Conservation (phyloP, 305 asterid species). For the Fraxinus nigra region DNA sequence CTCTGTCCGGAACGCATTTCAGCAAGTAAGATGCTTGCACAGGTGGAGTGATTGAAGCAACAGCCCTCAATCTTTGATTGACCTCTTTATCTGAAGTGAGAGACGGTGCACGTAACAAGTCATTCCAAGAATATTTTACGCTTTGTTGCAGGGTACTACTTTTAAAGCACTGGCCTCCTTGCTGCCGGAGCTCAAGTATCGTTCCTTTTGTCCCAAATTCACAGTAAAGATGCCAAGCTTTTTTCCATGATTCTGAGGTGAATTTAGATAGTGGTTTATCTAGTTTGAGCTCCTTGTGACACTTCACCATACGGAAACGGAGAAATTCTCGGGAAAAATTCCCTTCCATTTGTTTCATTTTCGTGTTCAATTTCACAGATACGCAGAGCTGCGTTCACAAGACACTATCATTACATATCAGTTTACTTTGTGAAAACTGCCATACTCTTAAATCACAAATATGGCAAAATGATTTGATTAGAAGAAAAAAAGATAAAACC, state of each 20-base stretch:
- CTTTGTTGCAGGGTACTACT: conserved; percentile 47
- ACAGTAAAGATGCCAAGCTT: conserved; percentile 70
- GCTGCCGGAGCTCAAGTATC: conserved; percentile 57
- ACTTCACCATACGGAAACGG: conserved; percentile 63
- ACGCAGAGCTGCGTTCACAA: conserved; percentile 52
- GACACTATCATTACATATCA: conserved; percentile 15
- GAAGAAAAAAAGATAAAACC: neutral
- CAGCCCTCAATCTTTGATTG: conserved; percentile 38
- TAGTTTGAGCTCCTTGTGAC: conserved; percentile 72
- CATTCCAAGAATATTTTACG: conserved; percentile 66
- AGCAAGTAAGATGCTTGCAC: conserved; percentile 83
- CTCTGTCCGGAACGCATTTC: conserved; percentile 86
- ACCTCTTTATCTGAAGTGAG: conserved; percentile 54
- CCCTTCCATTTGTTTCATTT: conserved; percentile 22
- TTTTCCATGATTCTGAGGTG: conserved; percentile 53
- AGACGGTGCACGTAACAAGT: conserved; percentile 68
- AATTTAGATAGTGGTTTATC: conserved; percentile 49
- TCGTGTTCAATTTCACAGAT: conserved; percentile 45
- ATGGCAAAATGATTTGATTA: neutral
- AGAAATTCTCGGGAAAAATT: conserved; percentile 49
- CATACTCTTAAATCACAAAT: neutral
- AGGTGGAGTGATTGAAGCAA: conserved; percentile 85
- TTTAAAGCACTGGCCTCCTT: conserved; percentile 56
- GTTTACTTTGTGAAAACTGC: neutral
- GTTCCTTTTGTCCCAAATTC: conserved; percentile 85